These are phyloP conservation scores for Leishmania major DNA, from an alignment of 208 protist genomes.

Conservation along the genomic window DNA sequence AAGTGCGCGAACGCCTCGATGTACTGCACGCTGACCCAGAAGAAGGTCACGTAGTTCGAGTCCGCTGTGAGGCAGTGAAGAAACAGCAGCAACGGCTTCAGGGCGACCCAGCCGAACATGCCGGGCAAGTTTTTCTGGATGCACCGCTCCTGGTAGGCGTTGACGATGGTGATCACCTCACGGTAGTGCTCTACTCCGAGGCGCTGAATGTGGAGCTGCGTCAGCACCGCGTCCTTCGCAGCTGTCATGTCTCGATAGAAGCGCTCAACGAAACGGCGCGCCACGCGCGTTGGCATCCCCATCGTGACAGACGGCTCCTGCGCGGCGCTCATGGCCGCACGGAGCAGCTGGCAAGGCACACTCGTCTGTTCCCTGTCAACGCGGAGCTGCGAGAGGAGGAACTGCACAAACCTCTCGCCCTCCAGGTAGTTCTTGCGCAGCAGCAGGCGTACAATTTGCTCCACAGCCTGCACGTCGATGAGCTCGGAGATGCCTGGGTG, in stretches of 20 bases:
- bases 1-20: slow-evolving; percentile 79
- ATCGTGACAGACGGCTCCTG: slow-evolving; percentile 77
- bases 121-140: slow-evolving; percentile 62
- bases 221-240: slow-evolving; percentile 76
- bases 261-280: slow-evolving; percentile 57
- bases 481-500: slow-evolving; percentile 77
- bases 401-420: slow-evolving; percentile 71
- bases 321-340: slow-evolving; percentile 60
- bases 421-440: slow-evolving; percentile 57
- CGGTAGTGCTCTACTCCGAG: slow-evolving; percentile 66
- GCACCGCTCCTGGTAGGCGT: slow-evolving; percentile 69
- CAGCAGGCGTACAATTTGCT: slow-evolving; percentile 56
- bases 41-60: slow-evolving; percentile 89
- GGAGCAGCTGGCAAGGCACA: slow-evolving; percentile 39
- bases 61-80: slow-evolving; percentile 79
- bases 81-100: slow-evolving; percentile 74
- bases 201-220: slow-evolving; percentile 70
- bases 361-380: slow-evolving; percentile 33
- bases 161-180: slow-evolving; percentile 72
- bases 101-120: slow-evolving; percentile 83
- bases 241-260: slow-evolving; percentile 66
- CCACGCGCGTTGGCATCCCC: slow-evolving; percentile 35
- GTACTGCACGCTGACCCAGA: slow-evolving; percentile 86
- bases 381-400: slow-evolving; percentile 58
- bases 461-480: slow-evolving; percentile 74